Evolutionary conservation across 257 asterid species (phyloP).

Genomic region (Ehretia macrophylla): DNA sequence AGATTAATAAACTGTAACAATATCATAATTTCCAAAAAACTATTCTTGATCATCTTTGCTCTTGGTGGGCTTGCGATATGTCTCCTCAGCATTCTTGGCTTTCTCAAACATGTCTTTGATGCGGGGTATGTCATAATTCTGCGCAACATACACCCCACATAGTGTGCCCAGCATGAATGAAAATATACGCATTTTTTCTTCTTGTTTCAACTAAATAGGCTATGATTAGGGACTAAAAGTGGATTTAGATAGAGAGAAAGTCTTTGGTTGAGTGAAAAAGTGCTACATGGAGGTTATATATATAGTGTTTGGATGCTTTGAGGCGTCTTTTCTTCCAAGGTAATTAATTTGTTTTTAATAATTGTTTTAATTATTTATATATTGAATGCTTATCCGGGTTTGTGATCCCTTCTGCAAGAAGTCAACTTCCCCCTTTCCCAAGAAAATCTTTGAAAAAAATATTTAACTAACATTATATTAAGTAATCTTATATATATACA

Average conservation of each 20-base stretch:
- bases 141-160: constrained; percentile 38
- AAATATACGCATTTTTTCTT: constrained; percentile 1
- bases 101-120: constrained; percentile 18
- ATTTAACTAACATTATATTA: too few relatives aligned
- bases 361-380: too few relatives aligned
- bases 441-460: too few relatives aligned
- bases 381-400: too few relatives aligned
- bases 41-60: background rate
- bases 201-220: background rate
- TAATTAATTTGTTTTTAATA: background rate
- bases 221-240: background rate
- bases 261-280: background rate
- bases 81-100: constrained; percentile 28
- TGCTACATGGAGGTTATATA: too few relatives aligned
- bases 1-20: too few relatives aligned
- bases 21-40: too few relatives aligned
- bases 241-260: background rate
- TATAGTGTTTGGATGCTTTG: too few relatives aligned
- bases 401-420: too few relatives aligned
- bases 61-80: constrained; percentile 17
- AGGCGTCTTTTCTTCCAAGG: background rate
- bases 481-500: too few relatives aligned
- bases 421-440: too few relatives aligned
- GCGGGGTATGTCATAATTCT: constrained; percentile 35
- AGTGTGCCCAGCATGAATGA: constrained; percentile 34